Conservation (phyloP, 2,329 filamentous ascomycete genomes). For the Emergomyces orientalis region DNA sequence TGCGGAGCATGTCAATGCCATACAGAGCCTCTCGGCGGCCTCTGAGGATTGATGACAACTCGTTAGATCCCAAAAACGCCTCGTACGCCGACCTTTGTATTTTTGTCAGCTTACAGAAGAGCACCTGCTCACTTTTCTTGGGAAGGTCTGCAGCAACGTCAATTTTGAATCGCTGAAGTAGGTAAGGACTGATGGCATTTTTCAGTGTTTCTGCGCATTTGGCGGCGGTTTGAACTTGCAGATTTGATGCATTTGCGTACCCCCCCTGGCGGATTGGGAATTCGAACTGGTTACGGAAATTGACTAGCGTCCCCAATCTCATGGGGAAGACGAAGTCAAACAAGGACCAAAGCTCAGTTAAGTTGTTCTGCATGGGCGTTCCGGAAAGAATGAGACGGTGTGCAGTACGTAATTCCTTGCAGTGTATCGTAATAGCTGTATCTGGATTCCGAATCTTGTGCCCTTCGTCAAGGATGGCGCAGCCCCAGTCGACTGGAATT, state of each 20-base stretch:
- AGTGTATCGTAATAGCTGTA: conserved; percentile 85
- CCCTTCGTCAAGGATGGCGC: conserved; percentile 89
- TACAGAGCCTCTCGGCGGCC: conserved; percentile 71
- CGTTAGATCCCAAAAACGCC: conserved; percentile 68
- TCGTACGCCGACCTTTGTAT: conserved; percentile 73
- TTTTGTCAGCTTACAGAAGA: conserved; percentile 86
- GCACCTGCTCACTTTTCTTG: conserved; percentile 89
- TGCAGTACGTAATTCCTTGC: conserved; percentile 83
- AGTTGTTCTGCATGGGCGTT: conserved; percentile 95
- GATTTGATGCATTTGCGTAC: conserved; percentile 87
- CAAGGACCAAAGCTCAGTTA: conserved; percentile 89
- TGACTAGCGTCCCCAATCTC: conserved; percentile 82
- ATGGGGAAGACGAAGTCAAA: conserved; percentile 98
- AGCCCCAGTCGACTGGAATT: conserved; percentile 79
- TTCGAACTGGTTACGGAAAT: conserved; percentile 85
- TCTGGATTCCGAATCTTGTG: conserved; percentile 98
- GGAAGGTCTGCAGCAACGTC: conserved; percentile 91
- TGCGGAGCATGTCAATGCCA: conserved; percentile 83
- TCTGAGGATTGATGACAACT: conserved; percentile 72
- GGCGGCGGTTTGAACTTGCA: conserved; percentile 88
- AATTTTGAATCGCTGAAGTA: conserved; percentile 83
- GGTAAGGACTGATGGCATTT: conserved; percentile 84
- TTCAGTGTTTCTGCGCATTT: conserved; percentile 91
- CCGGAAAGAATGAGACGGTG: conserved; percentile 91
- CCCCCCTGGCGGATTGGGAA: conserved; percentile 88